Conservation (phyloP, 441 rosid genomes). For the Brassica hybrid region DNA sequence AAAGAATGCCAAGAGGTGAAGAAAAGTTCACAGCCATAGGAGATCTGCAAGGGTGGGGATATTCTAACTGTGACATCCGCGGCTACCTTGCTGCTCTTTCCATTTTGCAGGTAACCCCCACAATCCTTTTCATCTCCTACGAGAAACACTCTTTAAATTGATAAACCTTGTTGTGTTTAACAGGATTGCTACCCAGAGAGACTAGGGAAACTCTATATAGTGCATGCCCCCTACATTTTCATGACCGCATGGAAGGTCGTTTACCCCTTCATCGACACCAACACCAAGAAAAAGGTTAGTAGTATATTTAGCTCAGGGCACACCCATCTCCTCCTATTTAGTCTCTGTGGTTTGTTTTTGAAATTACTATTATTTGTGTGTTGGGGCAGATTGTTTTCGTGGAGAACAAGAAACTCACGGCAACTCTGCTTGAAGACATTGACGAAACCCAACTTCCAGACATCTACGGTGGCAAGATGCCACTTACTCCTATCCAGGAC, state of each 20-base stretch:
- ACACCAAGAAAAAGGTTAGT: slow-evolving; percentile 80
- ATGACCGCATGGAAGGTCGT: slow-evolving; percentile 88
- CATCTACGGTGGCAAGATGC: slow-evolving; percentile 71
- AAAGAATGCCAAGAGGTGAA: slow-evolving; percentile 83
- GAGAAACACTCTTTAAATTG: neutral
- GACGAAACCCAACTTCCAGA: slow-evolving; percentile 81
- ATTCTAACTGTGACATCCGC: slow-evolving; percentile 71
- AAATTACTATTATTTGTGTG: neutral
- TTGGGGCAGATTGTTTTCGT: slow-evolving; percentile 68
- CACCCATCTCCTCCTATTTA: neutral
- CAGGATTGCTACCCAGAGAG: slow-evolving; percentile 95
- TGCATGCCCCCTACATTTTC: slow-evolving; percentile 79
- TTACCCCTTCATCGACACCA: slow-evolving; percentile 80
- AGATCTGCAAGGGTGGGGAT: slow-evolving; percentile 94
- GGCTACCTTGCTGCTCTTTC: slow-evolving; percentile 75
- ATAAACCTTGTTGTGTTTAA: neutral
- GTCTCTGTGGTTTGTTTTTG: neutral
- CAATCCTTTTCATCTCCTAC: neutral
- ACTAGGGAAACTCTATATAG: slow-evolving; percentile 68
- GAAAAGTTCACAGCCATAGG: slow-evolving; percentile 71
- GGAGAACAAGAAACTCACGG: slow-evolving; percentile 66
- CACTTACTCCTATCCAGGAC: slow-evolving; percentile 68
- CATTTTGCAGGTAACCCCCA: slow-evolving; percentile 81
- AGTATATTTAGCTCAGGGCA: slow-evolving; percentile 14
- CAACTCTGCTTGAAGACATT: slow-evolving; percentile 67